Base-by-base conservation (phyloP, 768 basidiomycete genomes). In the Serendipita indica region DNA sequence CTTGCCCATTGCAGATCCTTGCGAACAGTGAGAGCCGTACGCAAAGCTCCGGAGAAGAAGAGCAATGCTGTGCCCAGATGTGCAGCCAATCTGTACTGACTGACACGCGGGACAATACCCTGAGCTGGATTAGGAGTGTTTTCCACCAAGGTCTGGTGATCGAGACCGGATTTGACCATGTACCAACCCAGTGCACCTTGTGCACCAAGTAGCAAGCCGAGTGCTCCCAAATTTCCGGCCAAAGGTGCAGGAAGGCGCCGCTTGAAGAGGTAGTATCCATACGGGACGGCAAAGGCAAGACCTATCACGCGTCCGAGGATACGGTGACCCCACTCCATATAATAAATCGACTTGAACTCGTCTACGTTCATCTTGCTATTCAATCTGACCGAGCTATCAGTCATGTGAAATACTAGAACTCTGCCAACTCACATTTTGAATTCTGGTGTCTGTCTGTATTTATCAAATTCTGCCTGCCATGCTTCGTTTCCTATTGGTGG, bases 311-410 rank as follows among this genome's bases (percentile, higher is more conserved):
- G 89, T 6, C 96, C 96, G 57, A 97, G 81, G 57, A 94, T 72
- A 39, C 96, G 87, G 71, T 99, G 96, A 3, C 81, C 80, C 90
- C 92, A 99, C 77, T 99, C 96, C 94, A 92, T 93, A 72, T 85
- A 86, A 71, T 92, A 99, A 60, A 99, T 98, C 61, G 79, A 78
- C 70, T 99, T 98, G 75, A 99, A 99, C 66, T 97, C 86, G 28
- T 82, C 76, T 59, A 98, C 71, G 30, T 83, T 81, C 59, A 96
- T 92, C 7, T 83, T 81, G 61, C 89, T 84, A 69, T 99, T 99
- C 62, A 92, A 72, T 66, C 93, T 97, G 25, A 54, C 41, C 52
- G 57, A 63, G 61, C 54, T 33, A 39, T 28, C 45, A 59, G 22
- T 27, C 34, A 41, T 25, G 20, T 33, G 52, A 58, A 25, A 62